A percentile compares a stretch with the other conserved stretches of the same genome.
Conservation (phyloP, 1,139 yeast species). For the Torulaspora globosa region DNA sequence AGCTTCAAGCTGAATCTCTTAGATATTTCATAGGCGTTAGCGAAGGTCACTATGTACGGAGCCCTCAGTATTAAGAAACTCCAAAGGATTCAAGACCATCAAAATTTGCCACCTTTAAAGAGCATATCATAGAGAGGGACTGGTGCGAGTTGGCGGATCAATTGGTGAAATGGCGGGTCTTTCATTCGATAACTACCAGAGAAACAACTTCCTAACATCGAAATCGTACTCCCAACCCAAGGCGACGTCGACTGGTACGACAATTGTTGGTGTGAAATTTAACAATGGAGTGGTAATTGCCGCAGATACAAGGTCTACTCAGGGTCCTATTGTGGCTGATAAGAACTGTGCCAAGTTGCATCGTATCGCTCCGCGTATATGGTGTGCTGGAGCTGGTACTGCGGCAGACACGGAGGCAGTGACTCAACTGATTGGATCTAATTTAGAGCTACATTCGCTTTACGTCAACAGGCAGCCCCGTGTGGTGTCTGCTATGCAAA, state of each 20-base stretch:
- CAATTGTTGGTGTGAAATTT: constrained; percentile 93
- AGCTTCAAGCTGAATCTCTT: background rate
- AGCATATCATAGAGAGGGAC: background rate
- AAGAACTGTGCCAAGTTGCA: constrained; percentile 96
- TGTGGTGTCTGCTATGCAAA: constrained; percentile 87
- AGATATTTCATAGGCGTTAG: background rate
- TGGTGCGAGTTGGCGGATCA: background rate
- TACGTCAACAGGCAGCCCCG: constrained; percentile 83
- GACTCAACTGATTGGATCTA: constrained; percentile 86
- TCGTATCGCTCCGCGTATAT: constrained; percentile 83
- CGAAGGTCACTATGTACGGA: background rate
- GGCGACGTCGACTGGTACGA: constrained; percentile 97
- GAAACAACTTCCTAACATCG: constrained; percentile 69
- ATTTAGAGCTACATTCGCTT: constrained; percentile 82
- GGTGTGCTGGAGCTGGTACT: constrained; percentile 99
- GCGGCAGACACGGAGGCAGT: constrained; percentile 99
- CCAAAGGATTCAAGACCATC: background rate
- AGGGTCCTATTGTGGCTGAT: constrained; percentile 94
- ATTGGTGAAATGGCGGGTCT: constrained; percentile 68
- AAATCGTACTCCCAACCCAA: constrained; percentile 74
- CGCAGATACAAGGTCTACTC: constrained; percentile 97
- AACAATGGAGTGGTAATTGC: constrained; percentile 94
- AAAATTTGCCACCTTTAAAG: constrained; percentile 15
- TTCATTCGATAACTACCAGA: constrained; percentile 86
- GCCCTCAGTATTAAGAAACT: background rate